Evolutionary conservation across 169 alveolate species (phyloP).

Genomic region (Plasmodium reichenowi): DNA sequence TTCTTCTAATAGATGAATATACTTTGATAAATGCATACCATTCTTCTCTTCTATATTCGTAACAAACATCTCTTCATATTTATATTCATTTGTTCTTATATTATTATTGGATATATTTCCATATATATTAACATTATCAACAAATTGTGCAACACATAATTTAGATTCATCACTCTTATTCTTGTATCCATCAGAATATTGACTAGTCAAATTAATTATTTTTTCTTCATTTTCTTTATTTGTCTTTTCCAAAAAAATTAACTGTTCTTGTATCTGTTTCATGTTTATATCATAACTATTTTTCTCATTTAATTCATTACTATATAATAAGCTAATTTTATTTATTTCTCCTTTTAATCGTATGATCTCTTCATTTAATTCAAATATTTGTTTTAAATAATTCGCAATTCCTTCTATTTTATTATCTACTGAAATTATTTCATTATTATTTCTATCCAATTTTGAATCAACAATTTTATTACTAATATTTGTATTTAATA

Average conservation of each 20-base stretch:
- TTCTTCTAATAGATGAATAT: conserved; percentile 16
- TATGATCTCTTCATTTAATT: conserved; percentile 13
- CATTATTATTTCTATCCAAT: too few species aligned
- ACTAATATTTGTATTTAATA: background rate
- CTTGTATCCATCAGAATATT: background rate
- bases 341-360: conserved; percentile 53
- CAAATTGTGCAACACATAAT: background rate
- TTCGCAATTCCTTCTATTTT: background rate
- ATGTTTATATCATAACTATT: conserved; percentile 44
- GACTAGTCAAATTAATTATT: conserved; percentile 7
- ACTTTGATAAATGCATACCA: background rate
- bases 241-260: conserved; percentile 16
- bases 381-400: background rate
- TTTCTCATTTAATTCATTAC: conserved; percentile 48
- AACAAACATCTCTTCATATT: background rate
- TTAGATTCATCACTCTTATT: conserved; percentile 12
- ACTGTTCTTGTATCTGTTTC: conserved; percentile 2
- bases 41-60: conserved; percentile 4
- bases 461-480: too few species aligned
- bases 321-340: conserved; percentile 30
- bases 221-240: conserved; percentile 25
- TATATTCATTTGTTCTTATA: background rate
- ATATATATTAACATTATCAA: background rate
- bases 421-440: background rate
- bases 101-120: background rate